Base-by-base conservation (phyloP, 805 yeast species). In the Saccharomycopsis fodiens region DNA sequence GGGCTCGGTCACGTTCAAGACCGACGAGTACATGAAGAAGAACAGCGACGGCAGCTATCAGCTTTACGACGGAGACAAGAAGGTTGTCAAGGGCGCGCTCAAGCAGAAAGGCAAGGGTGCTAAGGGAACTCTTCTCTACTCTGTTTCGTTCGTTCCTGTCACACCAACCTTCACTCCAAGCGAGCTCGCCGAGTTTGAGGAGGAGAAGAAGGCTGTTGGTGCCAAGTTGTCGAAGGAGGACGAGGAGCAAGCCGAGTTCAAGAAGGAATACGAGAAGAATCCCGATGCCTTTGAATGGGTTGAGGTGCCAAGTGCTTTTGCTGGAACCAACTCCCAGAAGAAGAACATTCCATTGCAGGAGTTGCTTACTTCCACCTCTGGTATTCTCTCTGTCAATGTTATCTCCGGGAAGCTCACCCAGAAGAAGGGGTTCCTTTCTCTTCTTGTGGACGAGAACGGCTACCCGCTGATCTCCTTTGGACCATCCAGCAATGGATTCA, bases 211-310 rank as follows among this genome's bases (percentile, higher is more conserved):
- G 35, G 59, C 63, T 17, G 52, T 69, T 38, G 62, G 66, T 39
- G 63, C 64, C 46, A 64, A 69, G 54, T 57, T 55, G 43, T 58
- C 58, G 31, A 60, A 61, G 42, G 61, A 59, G 12, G 53, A 40
- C 1, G 64, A 69, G 43, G 72, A 73, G 48, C 76, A 73, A 61
- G 68, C 68, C 22, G 66, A 66, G 34, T 68, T 74, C 47, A 70
- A 76, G 57, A 67, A 74, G 55, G 65, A 70, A 39, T 73, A 67
- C 65, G 67, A 77, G 50, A 73, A 74, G 50, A 58, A 71, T 37
- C 89, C 93, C 17, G 65, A 70, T 34, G 73, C 73, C 39, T 83
- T 75, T 57, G 88, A 83, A 61, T 76, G 85, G 76, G 70, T 78
- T 43, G 72, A 68, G 30, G 64, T 63, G 39, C 60, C 61, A 7